Conservation (phyloP, 2,329 filamentous ascomycete genomes). For the Fusarium sarcochroum region DNA sequence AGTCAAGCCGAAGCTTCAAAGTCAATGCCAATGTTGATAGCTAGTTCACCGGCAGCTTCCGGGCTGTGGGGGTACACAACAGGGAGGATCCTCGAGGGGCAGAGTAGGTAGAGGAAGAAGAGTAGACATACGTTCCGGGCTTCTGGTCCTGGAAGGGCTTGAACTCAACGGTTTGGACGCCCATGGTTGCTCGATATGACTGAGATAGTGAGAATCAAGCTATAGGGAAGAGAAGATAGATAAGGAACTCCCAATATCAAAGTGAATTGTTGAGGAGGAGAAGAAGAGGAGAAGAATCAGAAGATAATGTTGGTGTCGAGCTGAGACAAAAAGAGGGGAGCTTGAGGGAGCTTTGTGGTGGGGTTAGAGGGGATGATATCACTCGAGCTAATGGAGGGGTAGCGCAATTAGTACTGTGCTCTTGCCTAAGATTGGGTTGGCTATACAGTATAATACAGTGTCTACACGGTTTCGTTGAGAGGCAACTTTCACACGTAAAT, state of each 20-base stretch:
- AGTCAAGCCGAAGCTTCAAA: not conserved
- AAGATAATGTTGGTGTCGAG: slow-evolving; percentile 20
- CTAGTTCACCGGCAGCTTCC: slow-evolving; percentile 11
- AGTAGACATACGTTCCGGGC: slow-evolving; percentile 90
- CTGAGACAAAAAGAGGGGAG: slow-evolving; percentile 47
- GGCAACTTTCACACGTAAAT: slow-evolving; percentile 17
- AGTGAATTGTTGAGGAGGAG: slow-evolving; percentile 38
- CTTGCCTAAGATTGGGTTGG: not conserved
- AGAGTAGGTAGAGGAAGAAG: slow-evolving; percentile 24
- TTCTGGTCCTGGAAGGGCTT: slow-evolving; percentile 96
- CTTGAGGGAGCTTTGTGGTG: slow-evolving; percentile 50
- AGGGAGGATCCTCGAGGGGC: slow-evolving; percentile 17
- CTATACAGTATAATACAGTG: slow-evolving; percentile 32
- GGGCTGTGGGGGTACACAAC: slow-evolving; percentile 24
- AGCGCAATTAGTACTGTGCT: slow-evolving; percentile 43
- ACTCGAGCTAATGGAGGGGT: slow-evolving; percentile 49
- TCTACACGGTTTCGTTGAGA: slow-evolving; percentile 13
- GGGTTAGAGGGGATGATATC: slow-evolving; percentile 48
- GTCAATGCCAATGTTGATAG: not conserved
- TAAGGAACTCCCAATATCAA: not conserved
- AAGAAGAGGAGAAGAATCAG: slow-evolving; percentile 30
- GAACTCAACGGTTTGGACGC: slow-evolving; percentile 81
- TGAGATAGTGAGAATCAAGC: slow-evolving; percentile 15
- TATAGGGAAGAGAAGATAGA: slow-evolving; percentile 7
- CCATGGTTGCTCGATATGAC: slow-evolving; percentile 67